These are phyloP conservation scores for Claviceps monticola DNA, from an alignment of 2,329 filamentous ascomycete species.

Conservation along the genomic window DNA sequence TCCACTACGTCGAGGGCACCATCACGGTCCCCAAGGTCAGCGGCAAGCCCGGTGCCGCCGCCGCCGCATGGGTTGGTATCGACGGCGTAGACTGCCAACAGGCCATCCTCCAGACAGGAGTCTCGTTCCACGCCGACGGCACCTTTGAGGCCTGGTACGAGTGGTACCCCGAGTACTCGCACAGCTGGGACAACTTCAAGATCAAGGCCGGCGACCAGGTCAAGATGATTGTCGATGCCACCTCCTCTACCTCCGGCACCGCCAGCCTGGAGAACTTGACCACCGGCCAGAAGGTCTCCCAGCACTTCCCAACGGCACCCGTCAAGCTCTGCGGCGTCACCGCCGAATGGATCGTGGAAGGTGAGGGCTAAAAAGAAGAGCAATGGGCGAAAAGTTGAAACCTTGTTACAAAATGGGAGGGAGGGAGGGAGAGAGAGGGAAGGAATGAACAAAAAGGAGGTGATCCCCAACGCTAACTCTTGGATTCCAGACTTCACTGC, in stretches of 20 bases:
- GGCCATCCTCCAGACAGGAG: constrained; percentile 28
- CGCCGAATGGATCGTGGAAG: constrained; percentile 50
- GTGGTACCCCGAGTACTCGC: constrained; percentile 20
- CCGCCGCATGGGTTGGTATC: constrained; percentile 32
- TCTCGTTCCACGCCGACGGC: constrained; percentile 23
- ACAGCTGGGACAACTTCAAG: constrained; percentile 23
- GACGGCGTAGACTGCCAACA: constrained; percentile 29
- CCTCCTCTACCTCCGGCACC: constrained; percentile 12
- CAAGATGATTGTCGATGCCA: constrained; percentile 16
- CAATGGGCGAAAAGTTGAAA: neutral
- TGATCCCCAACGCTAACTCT: neutral
- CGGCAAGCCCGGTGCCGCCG: constrained; percentile 8
- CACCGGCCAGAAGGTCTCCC: constrained; percentile 35
- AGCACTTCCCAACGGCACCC: constrained; percentile 32
- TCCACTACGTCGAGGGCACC: constrained; percentile 16
- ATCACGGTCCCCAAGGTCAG: constrained; percentile 15
- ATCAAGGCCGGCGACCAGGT: constrained; percentile 18
- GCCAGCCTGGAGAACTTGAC: constrained; percentile 30
- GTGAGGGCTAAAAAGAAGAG: neutral
- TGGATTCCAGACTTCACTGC: constrained; percentile 13
- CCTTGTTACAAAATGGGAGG: too few species aligned
- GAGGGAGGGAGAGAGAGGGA: too few species aligned
- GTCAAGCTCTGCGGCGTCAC: constrained; percentile 38
- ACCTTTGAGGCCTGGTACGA: constrained; percentile 32
- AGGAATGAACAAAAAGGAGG: too few species aligned